Base-by-base conservation (phyloP, 805 yeast species). In the Maudiozyma saulgeensis region DNA sequence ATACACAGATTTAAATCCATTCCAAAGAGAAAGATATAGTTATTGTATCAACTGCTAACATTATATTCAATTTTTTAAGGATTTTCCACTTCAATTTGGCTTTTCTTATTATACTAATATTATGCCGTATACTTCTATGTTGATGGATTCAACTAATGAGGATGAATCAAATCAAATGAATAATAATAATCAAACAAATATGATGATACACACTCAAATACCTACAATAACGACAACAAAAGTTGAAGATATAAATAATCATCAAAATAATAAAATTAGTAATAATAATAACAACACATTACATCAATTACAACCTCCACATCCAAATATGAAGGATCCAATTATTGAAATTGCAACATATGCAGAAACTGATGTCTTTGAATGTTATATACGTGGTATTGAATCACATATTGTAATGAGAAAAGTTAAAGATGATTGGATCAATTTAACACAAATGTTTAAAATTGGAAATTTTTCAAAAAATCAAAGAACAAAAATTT, bases 371-470 rank as follows among this genome's bases (percentile, higher is more conserved):
- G 80, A 76, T 47, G 81, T 77, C 6, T 75, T 65, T 60, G 89
- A 83, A 61, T 78, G 81, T 61, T 81, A 81, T 44, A 77, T 86
- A 41, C 72, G 78, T 34, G 87, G 82, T 47, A 57, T 48, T 41
- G 67, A 59, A 49, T 56, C 64, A 11, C 53, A 62, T 18, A 59
- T 66, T 40, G 63, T 64, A 2, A 93, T 93, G 98, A 79, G 98
- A 58, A 75, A 98, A 50, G 82, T 87, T 52, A 74, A 77, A 45
- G 99, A 93, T 64, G 86, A 90, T 57, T 93, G 98, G 98, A 88
- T 93, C 48, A 86, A 86, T 61, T 88, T 89, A 21, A 86, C 95
- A 0, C 95, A 86, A 62, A 82, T 85, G 37, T 70, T 86, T 56
- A 85, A 86, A 62, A 80, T 85, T 51, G 89, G 90, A 37, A 79